phyloP scores from a whole-genome alignment of 352 stramenopile genomes.

The Pythium utonaiense region DNA sequence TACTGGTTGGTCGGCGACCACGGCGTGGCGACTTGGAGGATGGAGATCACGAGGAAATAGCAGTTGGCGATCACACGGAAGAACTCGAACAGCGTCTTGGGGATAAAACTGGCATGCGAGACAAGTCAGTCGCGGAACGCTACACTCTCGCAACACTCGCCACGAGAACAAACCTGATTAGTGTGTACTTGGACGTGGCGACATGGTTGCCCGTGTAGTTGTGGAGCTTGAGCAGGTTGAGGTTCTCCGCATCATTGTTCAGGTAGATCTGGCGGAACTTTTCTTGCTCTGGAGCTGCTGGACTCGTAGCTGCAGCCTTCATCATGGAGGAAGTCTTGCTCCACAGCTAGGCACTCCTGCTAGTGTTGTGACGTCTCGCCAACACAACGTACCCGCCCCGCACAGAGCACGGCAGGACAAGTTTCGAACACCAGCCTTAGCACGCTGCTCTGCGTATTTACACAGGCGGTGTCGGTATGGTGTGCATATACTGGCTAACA shows the following conservation, averaged over 20 bases:
- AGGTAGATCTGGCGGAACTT: slow-evolving; percentile 51
- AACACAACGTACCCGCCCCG: too few relatives aligned
- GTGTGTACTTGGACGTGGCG: slow-evolving; percentile 92
- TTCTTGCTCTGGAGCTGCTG: slow-evolving; percentile 2
- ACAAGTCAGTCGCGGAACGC: neutral
- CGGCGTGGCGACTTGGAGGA: slow-evolving; percentile 83
- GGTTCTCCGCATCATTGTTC: slow-evolving; percentile 66
- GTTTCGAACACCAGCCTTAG: too few relatives aligned
- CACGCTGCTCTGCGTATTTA: too few relatives aligned
- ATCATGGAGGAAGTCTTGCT: neutral
- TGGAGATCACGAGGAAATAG: slow-evolving; percentile 94
- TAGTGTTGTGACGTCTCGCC: too few relatives aligned
- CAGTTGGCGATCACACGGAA: slow-evolving; percentile 94
- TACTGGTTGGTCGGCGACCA: slow-evolving; percentile 77
- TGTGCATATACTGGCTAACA: neutral
- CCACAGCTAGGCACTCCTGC: neutral
- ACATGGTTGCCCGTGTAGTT: slow-evolving; percentile 74
- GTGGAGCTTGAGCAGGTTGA: slow-evolving; percentile 33
- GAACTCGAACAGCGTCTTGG: slow-evolving; percentile 92
- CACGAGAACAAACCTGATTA: slow-evolving; percentile 48
- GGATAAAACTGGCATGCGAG: slow-evolving; percentile 82
- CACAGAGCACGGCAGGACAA: too few relatives aligned
- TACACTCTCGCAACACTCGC: neutral
- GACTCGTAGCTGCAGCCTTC: slow-evolving; percentile 10
- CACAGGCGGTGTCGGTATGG: neutral